Evolutionary conservation across 116 monocot species (phyloP).

Genomic region (Iris pallida): DNA sequence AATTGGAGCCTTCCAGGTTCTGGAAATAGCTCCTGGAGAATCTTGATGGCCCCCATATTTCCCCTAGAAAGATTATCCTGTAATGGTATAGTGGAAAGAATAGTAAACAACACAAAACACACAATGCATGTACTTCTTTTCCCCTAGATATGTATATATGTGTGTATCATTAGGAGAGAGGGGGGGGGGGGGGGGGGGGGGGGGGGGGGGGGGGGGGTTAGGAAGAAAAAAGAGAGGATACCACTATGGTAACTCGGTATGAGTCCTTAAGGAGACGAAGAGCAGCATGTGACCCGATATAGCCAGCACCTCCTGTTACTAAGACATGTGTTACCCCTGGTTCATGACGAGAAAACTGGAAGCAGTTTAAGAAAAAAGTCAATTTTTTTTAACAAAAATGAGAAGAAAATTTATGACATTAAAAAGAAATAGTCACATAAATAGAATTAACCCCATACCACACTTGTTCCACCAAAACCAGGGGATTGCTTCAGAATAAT

Average conservation of each 20-base stretch:
- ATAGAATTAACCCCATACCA: neutral
- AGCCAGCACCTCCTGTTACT: slow-evolving; percentile 97
- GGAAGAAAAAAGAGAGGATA: slow-evolving; percentile 20
- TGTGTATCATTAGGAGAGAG: neutral
- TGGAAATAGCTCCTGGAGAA: slow-evolving; percentile 79
- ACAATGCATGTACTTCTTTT: neutral
- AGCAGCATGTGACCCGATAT: slow-evolving; percentile 91
- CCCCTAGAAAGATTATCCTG: slow-evolving; percentile 99
- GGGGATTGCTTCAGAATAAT: neutral
- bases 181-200: too few relatives aligned
- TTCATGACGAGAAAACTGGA: slow-evolving; percentile 76
- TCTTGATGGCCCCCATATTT: slow-evolving; percentile 80
- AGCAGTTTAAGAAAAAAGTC: neutral
- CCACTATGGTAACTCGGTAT: slow-evolving; percentile 96
- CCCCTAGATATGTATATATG: too few relatives aligned
- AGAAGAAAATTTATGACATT: neutral
- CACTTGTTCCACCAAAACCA: neutral
- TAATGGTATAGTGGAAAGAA: neutral
- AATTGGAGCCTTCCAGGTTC: too few relatives aligned
- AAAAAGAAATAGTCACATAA: neutral
- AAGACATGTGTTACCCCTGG: slow-evolving; percentile 84
- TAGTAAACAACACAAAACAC: neutral
- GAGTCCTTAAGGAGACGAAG: slow-evolving; percentile 81
- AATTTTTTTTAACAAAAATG: too few relatives aligned
- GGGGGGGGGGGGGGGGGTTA: too few relatives aligned